phyloP scores from a whole-genome alignment of 1,284 basidiomycete genomes.

The Ganoderma lingzhi region DNA sequence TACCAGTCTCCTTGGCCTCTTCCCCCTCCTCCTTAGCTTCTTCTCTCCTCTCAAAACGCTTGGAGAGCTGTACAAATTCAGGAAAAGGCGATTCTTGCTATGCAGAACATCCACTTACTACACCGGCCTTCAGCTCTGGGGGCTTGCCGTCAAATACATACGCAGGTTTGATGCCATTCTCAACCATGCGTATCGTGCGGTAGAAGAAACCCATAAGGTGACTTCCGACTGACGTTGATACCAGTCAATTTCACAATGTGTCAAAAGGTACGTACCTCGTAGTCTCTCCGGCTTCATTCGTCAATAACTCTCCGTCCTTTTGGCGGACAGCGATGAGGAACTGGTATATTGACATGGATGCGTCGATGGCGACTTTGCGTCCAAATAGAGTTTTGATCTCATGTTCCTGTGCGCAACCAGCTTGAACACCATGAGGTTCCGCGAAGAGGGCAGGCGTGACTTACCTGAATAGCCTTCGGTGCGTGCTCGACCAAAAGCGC shows the following conservation, averaged over 20 bases:
- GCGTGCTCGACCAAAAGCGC: constrained; percentile 90
- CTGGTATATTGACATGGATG: constrained; percentile 95
- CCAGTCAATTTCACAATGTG: no score
- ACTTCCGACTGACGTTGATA: constrained; percentile 47
- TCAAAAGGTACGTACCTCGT: constrained; percentile 62
- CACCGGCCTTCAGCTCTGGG: constrained; percentile 95
- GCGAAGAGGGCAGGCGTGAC: constrained; percentile 11
- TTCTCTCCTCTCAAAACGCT: constrained; percentile 91
- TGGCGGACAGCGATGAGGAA: constrained; percentile 98
- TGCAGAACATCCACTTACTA: constrained; percentile 65
- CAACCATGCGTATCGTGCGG: constrained; percentile 97
- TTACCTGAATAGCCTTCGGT: constrained; percentile 78
- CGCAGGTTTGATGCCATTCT: constrained; percentile 97
- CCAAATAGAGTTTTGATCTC: constrained; percentile 98
- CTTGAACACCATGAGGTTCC: background rate
- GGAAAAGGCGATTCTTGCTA: background rate
- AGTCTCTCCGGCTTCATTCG: constrained; percentile 96
- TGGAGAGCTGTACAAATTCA: constrained; percentile 70
- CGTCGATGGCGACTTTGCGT: constrained; percentile 98
- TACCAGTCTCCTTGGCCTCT: constrained; percentile 94
- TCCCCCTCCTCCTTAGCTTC: constrained; percentile 95
- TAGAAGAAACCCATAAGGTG: constrained; percentile 99
- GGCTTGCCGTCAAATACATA: constrained; percentile 99
- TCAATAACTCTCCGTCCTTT: constrained; percentile 95
- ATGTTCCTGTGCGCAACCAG: constrained; percentile 63